Evolutionary conservation across 306 rosid species (phyloP).

Genomic region (Datisca glomerata): DNA sequence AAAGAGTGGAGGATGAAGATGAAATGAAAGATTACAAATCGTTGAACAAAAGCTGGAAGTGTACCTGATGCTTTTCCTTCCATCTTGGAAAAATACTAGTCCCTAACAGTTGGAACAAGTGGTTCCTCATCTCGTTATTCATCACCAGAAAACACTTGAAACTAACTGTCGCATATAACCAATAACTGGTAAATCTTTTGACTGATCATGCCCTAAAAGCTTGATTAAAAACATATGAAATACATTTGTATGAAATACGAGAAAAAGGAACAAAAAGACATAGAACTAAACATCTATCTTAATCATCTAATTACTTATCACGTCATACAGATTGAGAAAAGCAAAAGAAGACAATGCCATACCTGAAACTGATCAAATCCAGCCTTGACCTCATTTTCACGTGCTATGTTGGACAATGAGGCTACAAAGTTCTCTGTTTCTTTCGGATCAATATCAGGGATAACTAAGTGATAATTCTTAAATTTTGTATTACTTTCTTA

Average conservation of each 20-base stretch:
- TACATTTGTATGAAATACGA: no score
- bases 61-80: conserved; percentile 98
- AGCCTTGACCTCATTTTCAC: conserved; percentile 37
- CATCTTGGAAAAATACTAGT: conserved; percentile 83
- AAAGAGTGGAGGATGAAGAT: no score
- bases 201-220: no score
- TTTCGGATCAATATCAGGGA: conserved; percentile 75
- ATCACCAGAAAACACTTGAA: conserved; percentile 68
- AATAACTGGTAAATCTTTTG: conserved; percentile 66
- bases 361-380: conserved; percentile 65
- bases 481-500: no score
- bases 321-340: background rate
- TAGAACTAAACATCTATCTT: no score
- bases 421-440: conserved; percentile 67
- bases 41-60: no score
- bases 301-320: no score
- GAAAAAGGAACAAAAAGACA: no score
- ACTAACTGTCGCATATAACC: conserved; percentile 89
- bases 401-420: conserved; percentile 59
- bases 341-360: conserved; percentile 12
- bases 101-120: conserved; percentile 83
- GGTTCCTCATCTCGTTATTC: conserved; percentile 98
- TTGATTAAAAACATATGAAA: no score
- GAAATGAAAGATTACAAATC: no score
- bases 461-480: no score